These are phyloP conservation scores for Monosporozyma siamensis DNA, from an alignment of 805 yeast species.

Conservation along the genomic window DNA sequence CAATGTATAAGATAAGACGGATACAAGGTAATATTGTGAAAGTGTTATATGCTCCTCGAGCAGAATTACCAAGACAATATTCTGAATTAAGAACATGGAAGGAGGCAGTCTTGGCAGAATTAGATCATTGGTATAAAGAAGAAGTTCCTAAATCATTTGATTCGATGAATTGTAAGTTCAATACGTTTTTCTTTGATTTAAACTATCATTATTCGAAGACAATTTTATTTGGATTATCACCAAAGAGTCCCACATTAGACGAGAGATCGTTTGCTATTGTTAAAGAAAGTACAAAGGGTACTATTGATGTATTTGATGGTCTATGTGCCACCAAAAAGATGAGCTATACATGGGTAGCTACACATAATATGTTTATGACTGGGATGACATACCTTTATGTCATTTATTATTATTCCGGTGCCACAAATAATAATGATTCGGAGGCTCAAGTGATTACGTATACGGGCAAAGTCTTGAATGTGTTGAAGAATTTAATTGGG, in stretches of 20 bases:
- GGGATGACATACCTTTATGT: slow-evolving; percentile 78
- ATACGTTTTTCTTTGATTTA: slow-evolving; percentile 55
- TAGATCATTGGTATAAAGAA: slow-evolving; percentile 54
- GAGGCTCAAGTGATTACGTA: slow-evolving; percentile 40
- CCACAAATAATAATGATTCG: slow-evolving; percentile 38
- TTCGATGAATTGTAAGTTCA: slow-evolving; percentile 68
- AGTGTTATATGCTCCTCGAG: slow-evolving; percentile 55
- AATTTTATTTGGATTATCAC: slow-evolving; percentile 68
- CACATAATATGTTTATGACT: slow-evolving; percentile 80
- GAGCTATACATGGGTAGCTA: slow-evolving; percentile 90
- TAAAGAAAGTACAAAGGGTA: slow-evolving; percentile 54
- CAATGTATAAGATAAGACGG: slow-evolving; percentile 60
- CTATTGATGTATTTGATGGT: slow-evolving; percentile 53
- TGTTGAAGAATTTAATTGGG: slow-evolving; percentile 51
- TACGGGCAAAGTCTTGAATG: slow-evolving; percentile 42
- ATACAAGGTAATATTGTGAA: slow-evolving; percentile 72
- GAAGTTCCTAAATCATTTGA: slow-evolving; percentile 46
- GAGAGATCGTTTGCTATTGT: slow-evolving; percentile 47
- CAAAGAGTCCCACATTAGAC: slow-evolving; percentile 49
- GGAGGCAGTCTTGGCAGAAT: slow-evolving; percentile 36
- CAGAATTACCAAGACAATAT: slow-evolving; percentile 60
- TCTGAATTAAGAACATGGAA: slow-evolving; percentile 54
- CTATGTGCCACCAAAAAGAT: slow-evolving; percentile 48
- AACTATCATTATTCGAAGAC: slow-evolving; percentile 71
- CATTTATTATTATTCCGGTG: slow-evolving; percentile 61